Evolutionary conservation across 306 rosid genomes (phyloP).

Genomic region (Gillenia trifoliata): DNA sequence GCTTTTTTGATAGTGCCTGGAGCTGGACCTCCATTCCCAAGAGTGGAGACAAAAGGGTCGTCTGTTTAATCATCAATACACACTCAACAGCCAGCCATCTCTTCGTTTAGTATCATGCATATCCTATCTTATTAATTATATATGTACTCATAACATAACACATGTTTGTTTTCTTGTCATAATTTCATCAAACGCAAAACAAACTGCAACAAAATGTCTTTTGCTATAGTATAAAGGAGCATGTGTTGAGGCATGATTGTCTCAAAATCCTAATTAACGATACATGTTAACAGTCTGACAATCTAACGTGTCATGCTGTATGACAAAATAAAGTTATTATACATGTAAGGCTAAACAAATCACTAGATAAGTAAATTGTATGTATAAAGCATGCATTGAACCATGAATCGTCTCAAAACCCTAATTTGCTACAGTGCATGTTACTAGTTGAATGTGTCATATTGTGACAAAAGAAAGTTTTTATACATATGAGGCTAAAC

Average conservation of each 20-base stretch:
- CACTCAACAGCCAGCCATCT: constrained; percentile 4
- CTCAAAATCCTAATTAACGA: not conserved
- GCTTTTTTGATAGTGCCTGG: constrained; percentile 41
- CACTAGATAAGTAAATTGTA: not conserved
- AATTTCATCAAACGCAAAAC: constrained; percentile 15
- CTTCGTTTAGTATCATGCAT: not conserved
- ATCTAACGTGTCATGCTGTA: not conserved
- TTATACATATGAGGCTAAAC: too few species aligned
- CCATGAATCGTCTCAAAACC: too few species aligned
- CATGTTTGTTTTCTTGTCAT: constrained; percentile 11
- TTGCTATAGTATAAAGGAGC: not conserved
- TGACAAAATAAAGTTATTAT: not conserved
- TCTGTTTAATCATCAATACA: constrained; percentile 45
- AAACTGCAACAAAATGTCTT: not conserved
- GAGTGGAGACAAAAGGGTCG: constrained; percentile 70
- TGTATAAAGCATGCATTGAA: too few species aligned
- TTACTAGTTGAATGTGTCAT: too few species aligned
- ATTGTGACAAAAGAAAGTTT: too few species aligned
- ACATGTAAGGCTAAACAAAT: not conserved
- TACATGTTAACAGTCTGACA: not conserved
- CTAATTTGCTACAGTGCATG: too few species aligned
- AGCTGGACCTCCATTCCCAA: constrained; percentile 40
- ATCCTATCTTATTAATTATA: not conserved
- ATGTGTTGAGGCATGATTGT: not conserved
- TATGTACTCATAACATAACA: not conserved